Percentiles rank a stretch among this genome's conserved stretches.
Evolutionary conservation across 495 filamentous ascomycete genomes (phyloP).

Genomic region (Xylaria longipes): DNA sequence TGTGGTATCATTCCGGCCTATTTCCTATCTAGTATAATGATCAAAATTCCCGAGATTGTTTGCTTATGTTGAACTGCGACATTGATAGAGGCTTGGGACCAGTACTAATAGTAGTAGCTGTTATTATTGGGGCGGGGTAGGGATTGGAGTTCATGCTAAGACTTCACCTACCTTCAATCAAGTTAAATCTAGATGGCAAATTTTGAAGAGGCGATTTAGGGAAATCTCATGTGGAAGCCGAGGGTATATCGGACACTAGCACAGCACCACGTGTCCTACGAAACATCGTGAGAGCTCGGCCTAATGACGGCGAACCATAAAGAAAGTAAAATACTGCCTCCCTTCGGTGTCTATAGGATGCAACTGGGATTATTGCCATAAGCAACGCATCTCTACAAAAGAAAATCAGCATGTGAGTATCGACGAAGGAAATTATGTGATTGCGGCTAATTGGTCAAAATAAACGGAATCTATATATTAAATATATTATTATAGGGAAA

Average conservation of each 20-base stretch:
- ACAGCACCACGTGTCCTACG: background rate
- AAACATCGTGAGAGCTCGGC: background rate
- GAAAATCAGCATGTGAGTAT: background rate
- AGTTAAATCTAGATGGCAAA: background rate
- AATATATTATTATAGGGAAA: background rate
- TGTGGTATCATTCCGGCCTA: background rate
- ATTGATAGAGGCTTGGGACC: background rate
- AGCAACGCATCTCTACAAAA: background rate
- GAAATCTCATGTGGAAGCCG: background rate
- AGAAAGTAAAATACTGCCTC: background rate
- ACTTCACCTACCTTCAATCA: background rate
- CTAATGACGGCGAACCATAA: background rate
- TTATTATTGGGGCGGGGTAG: background rate
- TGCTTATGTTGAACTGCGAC: background rate
- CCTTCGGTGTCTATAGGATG: background rate
- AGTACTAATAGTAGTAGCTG: background rate
- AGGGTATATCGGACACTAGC: background rate
- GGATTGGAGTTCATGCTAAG: background rate
- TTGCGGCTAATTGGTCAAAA: background rate
- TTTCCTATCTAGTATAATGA: constrained; percentile 12
- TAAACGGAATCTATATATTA: background rate
- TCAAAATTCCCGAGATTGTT: background rate
- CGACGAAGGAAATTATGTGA: background rate
- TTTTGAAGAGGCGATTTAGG: background rate
- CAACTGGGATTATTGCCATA: background rate